Evolutionary conservation across 495 filamentous ascomycete genomes (phyloP), one percentile per base, ranked within the genome.

Genomic region (Rhypophila decipiens): DNA sequence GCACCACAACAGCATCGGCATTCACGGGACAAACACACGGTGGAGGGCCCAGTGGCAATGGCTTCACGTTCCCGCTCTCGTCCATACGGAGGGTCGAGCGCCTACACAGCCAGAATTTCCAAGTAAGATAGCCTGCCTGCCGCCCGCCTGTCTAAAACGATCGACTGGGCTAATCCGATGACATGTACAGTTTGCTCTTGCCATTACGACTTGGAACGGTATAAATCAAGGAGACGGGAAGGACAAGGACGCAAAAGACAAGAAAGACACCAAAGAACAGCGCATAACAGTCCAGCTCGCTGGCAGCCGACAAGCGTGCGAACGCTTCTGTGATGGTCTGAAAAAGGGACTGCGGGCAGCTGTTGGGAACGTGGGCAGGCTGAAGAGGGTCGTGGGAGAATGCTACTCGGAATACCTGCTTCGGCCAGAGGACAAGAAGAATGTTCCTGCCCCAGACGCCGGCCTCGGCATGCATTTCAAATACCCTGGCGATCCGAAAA

Each of bases 201-300:
- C 88, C 4, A 86, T 98, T 57, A 97, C 90, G 1, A 96, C 93
- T 4, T 97, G 91, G 90, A 96, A 95, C 60, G 91, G 90, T 3
- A 73, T 80, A 12, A 63, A 65, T 35, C 72, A 82, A 50, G 68
- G 77, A 40, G 52, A 59, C n/a, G 47, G 61, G 33, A 69, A 72
- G 41, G 66, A 68, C 5, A 68, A 67, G 39, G 77, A 75, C 43
- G 70, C 76, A n/a, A 85, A 84, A 49, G 76, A 72, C 47, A 68
- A 67, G 37, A 78, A 75, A 43, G 70, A 77, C 17, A 51, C 70
- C 1, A 71, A 66, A 54, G 85, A 84, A 49, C 91, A 91, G 61
- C 83, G 87, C 45, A 83, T 98, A 44, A 96, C 87, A 3, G 70
- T 98, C 47, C 86, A 95, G 66, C 83, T 97, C 29, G 87, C 84